A percentile compares a stretch with the other conserved stretches of the same genome.
These are phyloP conservation scores for Xanthoconium purpureum DNA, from an alignment of 768 basidiomycete genomes.

Conservation along the genomic window DNA sequence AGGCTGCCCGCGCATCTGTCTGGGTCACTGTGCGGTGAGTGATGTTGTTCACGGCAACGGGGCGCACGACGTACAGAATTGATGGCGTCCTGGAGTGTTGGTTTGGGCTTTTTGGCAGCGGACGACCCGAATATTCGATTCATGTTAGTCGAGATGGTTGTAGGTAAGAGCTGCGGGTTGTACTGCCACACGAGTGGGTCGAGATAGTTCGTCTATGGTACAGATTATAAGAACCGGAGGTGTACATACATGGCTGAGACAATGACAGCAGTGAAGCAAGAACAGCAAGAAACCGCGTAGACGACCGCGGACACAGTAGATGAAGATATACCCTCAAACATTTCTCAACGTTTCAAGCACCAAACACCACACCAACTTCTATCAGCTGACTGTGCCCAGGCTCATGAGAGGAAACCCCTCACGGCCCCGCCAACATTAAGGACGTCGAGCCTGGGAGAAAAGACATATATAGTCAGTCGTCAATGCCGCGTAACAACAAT, in stretches of 20 bases:
- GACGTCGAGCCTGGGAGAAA: conserved; percentile 63
- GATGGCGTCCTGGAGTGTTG: conserved; percentile 91
- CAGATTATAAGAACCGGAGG: not conserved
- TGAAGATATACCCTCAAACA: not conserved
- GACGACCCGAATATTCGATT: conserved; percentile 88
- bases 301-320: not conserved
- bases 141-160: conserved; percentile 41
- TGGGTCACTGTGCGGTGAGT: conserved; percentile 29
- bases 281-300: not conserved
- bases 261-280: not conserved
- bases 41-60: not conserved
- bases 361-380: too few relatives aligned
- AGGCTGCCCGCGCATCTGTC: conserved; percentile 85
- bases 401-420: conserved; percentile 75
- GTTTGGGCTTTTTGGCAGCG: conserved; percentile 76
- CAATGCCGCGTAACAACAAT: not conserved
- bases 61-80: conserved; percentile 55
- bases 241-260: not conserved
- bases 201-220: not conserved
- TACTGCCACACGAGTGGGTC: not conserved
- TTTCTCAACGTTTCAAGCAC: not conserved
- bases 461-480: conserved; percentile 12
- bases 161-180: not conserved
- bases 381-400: too few relatives aligned
- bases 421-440: conserved; percentile 90